Base-by-base conservation (phyloP, 148 eudicot species). In the Mesembryanthemum crystallinum region DNA sequence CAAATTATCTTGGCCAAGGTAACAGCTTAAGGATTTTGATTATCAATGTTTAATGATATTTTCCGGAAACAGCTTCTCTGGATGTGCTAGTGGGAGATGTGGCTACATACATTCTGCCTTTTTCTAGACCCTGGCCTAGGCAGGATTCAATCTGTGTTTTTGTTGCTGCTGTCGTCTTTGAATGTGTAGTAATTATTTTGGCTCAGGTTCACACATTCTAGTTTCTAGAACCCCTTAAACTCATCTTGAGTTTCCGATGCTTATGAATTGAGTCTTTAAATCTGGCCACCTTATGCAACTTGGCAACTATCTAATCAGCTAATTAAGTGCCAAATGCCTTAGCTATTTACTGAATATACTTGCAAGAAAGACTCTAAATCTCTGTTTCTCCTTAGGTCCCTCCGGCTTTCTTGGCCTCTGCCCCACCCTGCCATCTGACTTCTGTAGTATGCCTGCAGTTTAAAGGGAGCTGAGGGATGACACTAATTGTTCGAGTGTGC, bases 1-100 rank as follows among this genome's bases (percentile, higher is more conserved):
- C 73, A 71, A 13, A 7, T 52, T 8, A 71, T 71, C 61, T 18
- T 71, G 73, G 73, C 43, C 28, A 52, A 52, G 73, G 73, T 71
- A 32, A 52, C 25, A 70, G 20, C 12, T 49, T 28, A 47, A 11
- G 18, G n/a, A 23, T n/a, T 57, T 57, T 7, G 1, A n/a, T 57
- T 57, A 5, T 57, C 61, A 23, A 57, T 57, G 27, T n/a, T 57
- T 57, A 4, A 5, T n/a, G 27, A 8, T 54, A 23, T 21, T 18
- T 8, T 57, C 6, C n/a, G 61, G 27, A 57, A 57, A 21, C n/a
- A 54, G 23, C 21, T 1, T 54, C 58, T 18, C 7, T 54, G 23
- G 21, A 4, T 54, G 58, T 54, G 7, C 23, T 54, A 17, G 58
- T 54, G 58, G 12, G 55, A 17, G 55, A 15, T 17, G 20, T 0